Evolutionary conservation across 768 basidiomycete species (phyloP), one percentile per base, ranked within the genome.

Genomic region (Mycena floridula): DNA sequence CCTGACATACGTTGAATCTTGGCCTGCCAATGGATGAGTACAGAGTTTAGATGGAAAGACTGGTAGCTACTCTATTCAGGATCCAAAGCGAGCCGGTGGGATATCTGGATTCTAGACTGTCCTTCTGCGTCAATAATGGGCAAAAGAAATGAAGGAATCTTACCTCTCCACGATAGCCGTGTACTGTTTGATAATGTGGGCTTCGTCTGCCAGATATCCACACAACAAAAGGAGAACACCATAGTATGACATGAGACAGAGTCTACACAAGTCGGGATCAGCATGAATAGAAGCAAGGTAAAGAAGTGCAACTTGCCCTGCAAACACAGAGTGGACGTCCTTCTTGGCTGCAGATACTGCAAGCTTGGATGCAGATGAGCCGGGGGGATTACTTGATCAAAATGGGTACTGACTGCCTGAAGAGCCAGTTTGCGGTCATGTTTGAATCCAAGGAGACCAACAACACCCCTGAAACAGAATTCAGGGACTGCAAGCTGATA

Each of bases 211-310:
- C 55, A 86, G 87, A 52, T 80, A 91, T 2, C 88, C 88, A 5
- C 82, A 69, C 24, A 86, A 57, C 0, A 85, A 72, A 2, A 89
- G 69, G 4, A 89, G 76, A 41, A 81, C 72, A 22, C 87, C 83
- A 43, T 85, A 69, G 55, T 89, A 89, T 3, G 85, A 84, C 85
- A 91, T 89, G 7, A 91, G 61, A 0, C 85, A 76, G n/a, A 90
- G 65, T 12, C 84, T 85, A 44, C 15, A 32, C 24, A 54, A 38
- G n/a, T n/a, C 38, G 21, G 42, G 40, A 9, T 50, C 8, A 30
- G 39, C 18, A 28, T 8, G 28, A 7, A 22, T 12, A 39, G 28
- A 27, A 26, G 28, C 7, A 18, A 45, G 22, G 8, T 12, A 40
- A 13, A 44, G 39, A 13, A 39, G 39, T 13, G 20, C 37, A 32